These are phyloP conservation scores for Phaeotremella skinneri DNA, from an alignment of 768 basidiomycete genomes.

Conservation along the genomic window DNA sequence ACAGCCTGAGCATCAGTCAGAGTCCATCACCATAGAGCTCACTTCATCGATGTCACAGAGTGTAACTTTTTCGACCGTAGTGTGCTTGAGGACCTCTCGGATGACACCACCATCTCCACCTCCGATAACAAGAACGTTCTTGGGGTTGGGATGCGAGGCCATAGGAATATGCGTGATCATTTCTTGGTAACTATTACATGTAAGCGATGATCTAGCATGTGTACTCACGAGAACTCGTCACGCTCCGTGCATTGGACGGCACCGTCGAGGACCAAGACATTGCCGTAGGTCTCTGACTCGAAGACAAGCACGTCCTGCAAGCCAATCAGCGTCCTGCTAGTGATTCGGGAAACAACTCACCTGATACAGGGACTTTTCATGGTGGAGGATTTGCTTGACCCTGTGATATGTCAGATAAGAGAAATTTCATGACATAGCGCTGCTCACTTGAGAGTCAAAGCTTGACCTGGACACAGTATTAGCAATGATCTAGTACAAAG, in stretches of 20 bases:
- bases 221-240: constrained; percentile 82
- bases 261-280: constrained; percentile 90
- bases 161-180: constrained; percentile 99
- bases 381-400: constrained; percentile 91
- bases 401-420: constrained; percentile 22
- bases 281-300: constrained; percentile 93
- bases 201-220: neutral
- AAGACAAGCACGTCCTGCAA: constrained; percentile 87
- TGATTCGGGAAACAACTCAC: constrained; percentile 19
- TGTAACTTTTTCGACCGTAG: constrained; percentile 82
- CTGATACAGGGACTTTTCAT: constrained; percentile 89
- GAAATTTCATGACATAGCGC: neutral
- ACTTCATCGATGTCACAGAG: constrained; percentile 98
- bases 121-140: constrained; percentile 93
- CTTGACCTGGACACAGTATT: constrained; percentile 64
- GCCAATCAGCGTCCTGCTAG: constrained; percentile 4
- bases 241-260: constrained; percentile 96
- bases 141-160: constrained; percentile 91
- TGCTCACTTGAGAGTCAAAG: constrained; percentile 77
- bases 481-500: constrained; percentile 13
- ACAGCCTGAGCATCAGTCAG: constrained; percentile 63
- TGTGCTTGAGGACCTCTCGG: constrained; percentile 93
- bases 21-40: constrained; percentile 5
- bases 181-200: constrained; percentile 78
- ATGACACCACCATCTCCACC: constrained; percentile 98